Evolutionary conservation across 2,329 filamentous ascomycete genomes (phyloP), one percentile per base, ranked within the genome.

Genomic region (Exophiala viscosa): DNA sequence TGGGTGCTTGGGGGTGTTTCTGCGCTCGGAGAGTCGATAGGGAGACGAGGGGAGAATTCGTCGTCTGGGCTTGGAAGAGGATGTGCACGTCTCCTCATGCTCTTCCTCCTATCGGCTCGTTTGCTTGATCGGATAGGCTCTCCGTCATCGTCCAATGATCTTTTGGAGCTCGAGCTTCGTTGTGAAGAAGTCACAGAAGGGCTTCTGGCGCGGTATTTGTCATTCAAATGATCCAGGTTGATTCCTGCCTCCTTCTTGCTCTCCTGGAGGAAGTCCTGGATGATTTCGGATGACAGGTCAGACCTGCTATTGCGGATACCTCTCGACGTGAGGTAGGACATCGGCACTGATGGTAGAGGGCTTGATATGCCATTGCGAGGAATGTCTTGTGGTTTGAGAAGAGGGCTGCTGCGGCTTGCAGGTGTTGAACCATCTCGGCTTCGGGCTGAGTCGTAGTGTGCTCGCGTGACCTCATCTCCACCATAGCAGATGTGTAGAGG

Each of bases 381-480:
- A n/a, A 35, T 39, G 34, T 58, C 57, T 41, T 48, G 35, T 43
- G 57, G 48, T 44, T 41, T 52, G 47, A 60, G 49, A 2, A 42
- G 36, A 18, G 57, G 59, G 33, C 52, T 61, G 20, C 56, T 50
- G 36, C 43, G 48, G 45, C 44, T 51, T 45, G 50, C 39, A n/a
- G 59, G 59, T 17, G 35, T 54, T 13, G 57, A 61, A 34, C 54
- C 58, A 28, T 63, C 59, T 50, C 55, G 54, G 49, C 54, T 62
- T 42, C 60, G 57, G 13, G 60, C 60, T 18, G 62, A 64, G 48
- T 64, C 62, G 50, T 64, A 64, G 45, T 64, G 62, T 52, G 57
- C 57, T 48, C 55, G 51, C 45, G 54, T 60, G 40, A 63, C 59
- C 50, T 64, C 62, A 38, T 61, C 59, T 54, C 60, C 61, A 36